A percentile compares a stretch with the other conserved stretches of the same genome.
These are phyloP conservation scores for Blastomyces emzantsi DNA, from an alignment of 2,329 filamentous ascomycete species.

Conservation along the genomic window DNA sequence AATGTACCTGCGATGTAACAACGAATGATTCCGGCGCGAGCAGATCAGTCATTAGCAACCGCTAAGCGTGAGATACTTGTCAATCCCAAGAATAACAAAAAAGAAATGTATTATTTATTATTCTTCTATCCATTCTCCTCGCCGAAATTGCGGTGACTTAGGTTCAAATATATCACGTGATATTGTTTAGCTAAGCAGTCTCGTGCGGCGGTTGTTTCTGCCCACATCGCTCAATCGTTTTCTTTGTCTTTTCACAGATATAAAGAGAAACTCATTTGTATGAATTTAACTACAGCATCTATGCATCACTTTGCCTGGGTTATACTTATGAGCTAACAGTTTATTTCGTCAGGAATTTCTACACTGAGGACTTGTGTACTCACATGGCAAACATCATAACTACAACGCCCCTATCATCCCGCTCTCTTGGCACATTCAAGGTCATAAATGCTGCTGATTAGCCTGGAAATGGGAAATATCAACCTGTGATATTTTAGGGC, in stretches of 20 bases:
- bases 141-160: no score
- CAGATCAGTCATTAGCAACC: conserved; percentile 10
- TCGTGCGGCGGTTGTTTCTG: neutral
- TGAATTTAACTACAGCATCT: neutral
- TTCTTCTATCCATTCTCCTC: no score
- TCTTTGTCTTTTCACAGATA: neutral
- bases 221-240: neutral
- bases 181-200: neutral
- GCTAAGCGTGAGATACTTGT: conserved; percentile 9
- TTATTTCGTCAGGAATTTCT: neutral
- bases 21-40: neutral
- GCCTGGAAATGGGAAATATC: neutral
- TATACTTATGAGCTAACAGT: neutral
- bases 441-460: neutral
- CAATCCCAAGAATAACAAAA: neutral
- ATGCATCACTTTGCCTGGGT: neutral
- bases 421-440: neutral
- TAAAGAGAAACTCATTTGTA: neutral
- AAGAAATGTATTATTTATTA: neutral
- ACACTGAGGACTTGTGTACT: neutral
- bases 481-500: neutral
- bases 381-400: neutral
- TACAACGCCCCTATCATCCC: neutral
- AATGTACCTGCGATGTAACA: neutral
- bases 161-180: neutral